Evolutionary conservation across 345 rosid genomes (phyloP).

Genomic region (Iberis pinnata): DNA sequence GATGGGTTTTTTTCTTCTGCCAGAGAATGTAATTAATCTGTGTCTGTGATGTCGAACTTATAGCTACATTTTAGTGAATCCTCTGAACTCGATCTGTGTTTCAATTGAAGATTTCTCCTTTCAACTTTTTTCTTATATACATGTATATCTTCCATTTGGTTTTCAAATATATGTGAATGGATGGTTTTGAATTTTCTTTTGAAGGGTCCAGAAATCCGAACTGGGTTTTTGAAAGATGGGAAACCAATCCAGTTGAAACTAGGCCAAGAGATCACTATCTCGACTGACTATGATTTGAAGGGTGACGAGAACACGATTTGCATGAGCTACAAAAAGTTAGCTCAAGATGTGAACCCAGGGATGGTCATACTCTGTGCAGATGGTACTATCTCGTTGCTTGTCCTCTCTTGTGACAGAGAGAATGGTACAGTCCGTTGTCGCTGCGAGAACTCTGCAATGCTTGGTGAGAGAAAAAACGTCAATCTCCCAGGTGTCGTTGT

Average conservation of each 20-base stretch:
- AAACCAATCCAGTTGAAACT: constrained; percentile 58
- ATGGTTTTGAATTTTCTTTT: constrained; percentile 9
- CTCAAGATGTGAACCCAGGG: constrained; percentile 80
- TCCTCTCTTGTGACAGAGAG: constrained; percentile 57
- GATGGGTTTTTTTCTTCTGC: background rate
- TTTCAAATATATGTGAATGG: background rate
- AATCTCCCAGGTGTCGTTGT: constrained; percentile 98
- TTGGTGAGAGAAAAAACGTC: constrained; percentile 95
- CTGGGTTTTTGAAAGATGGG: constrained; percentile 66
- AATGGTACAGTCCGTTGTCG: constrained; percentile 71
- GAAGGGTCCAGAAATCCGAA: constrained; percentile 81
- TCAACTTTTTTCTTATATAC: constrained; percentile 6
- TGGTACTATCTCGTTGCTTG: constrained; percentile 87
- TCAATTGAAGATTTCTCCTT: background rate
- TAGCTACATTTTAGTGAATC: background rate
- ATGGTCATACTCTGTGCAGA: constrained; percentile 90
- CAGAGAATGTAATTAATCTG: background rate
- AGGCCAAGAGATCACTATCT: constrained; percentile 77
- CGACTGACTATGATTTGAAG: constrained; percentile 68
- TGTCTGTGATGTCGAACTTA: background rate
- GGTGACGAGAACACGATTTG: constrained; percentile 67
- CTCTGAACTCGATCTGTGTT: background rate
- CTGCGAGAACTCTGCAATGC: constrained; percentile 87
- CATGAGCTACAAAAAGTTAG: constrained; percentile 94
- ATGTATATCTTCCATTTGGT: background rate